Evolutionary conservation across 2,329 filamentous ascomycete species (phyloP), one percentile per base, ranked within the genome.

Genomic region (Diaporthe destruens): DNA sequence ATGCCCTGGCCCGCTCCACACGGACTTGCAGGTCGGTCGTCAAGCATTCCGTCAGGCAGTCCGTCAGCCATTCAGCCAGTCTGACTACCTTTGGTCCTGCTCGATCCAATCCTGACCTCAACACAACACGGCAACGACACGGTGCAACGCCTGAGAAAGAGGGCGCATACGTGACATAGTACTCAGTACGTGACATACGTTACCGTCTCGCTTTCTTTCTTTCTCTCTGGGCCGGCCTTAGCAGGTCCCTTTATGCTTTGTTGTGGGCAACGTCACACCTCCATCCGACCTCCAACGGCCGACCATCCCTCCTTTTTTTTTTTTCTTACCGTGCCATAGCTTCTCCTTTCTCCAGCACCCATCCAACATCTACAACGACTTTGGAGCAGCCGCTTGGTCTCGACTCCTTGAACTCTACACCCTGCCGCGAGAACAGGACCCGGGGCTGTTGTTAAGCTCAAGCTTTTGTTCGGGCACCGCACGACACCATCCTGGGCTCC

Each of bases 331-430:
- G 23, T 32, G 29, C 39, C 61, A 39, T 39, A 39, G 36, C 23
- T 44, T 44, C 16, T 39, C 49, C 12, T 44, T 49, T 39, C 44
- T 65, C 47, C 61, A 51, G 44, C 61, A 36, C 18, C 44, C 44
- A 39, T 65, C 61, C 61, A 25, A 65, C 36, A 65, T 51, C 61
- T 65, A 65, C 61, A 51, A 65, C 61, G 44, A 65, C 61, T 25
- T 65, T 65, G 61, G 61, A 51, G 61, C 61, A 51, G 61, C 61
- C 44, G 32, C 61, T 65, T 65, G 61, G 44, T 36, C 44, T 51
- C 61, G 29, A 12, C 44, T 32, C 61, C 61, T 51, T 65, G 61
- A 65, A 65, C 61, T 65, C 44, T 65, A 65, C 36, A 65, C 25
- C 44, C 25, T 36, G 16, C n/a, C 12, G 44, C 61, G 49, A 16